Conservation (phyloP, 495 filamentous ascomycete genomes). For the Collariella sp. region DNA sequence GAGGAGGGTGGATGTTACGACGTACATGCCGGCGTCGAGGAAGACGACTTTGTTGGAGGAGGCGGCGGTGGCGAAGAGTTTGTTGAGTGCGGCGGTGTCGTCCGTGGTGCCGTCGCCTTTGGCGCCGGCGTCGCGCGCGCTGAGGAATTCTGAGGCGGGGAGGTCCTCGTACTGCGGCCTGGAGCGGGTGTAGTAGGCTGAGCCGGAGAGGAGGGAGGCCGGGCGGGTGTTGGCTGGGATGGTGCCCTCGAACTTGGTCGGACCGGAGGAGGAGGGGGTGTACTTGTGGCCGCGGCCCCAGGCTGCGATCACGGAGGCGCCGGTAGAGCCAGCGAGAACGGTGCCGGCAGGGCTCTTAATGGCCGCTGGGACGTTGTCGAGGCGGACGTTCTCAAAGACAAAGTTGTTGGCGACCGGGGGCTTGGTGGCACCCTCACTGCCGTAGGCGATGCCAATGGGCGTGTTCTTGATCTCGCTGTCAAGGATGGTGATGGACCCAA, state of each 20-base stretch:
- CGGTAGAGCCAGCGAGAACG: slow-evolving; percentile 49
- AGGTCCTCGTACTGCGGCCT: slow-evolving; percentile 60
- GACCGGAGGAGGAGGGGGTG: slow-evolving; percentile 36
- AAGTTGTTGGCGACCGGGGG: slow-evolving; percentile 43
- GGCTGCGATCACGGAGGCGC: slow-evolving; percentile 40
- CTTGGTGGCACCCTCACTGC: slow-evolving; percentile 38
- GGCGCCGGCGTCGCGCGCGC: slow-evolving; percentile 61
- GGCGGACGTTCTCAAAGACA: slow-evolving; percentile 56
- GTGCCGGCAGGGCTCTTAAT: slow-evolving; percentile 43
- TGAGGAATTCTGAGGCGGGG: slow-evolving; percentile 50
- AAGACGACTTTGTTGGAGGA: slow-evolving; percentile 57
- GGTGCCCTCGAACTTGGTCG: slow-evolving; percentile 26
- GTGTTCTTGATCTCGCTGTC: slow-evolving; percentile 71
- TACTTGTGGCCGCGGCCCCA: slow-evolving; percentile 38
- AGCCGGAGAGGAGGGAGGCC: slow-evolving; percentile 27
- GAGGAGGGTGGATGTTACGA: slow-evolving; percentile 66
- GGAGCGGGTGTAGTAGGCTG: slow-evolving; percentile 51
- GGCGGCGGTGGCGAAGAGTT: slow-evolving; percentile 49
- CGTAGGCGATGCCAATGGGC: slow-evolving; percentile 41
- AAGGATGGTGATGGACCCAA: slow-evolving; percentile 66
- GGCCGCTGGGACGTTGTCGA: slow-evolving; percentile 47
- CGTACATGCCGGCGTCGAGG: slow-evolving; percentile 79
- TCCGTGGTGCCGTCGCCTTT: slow-evolving; percentile 62
- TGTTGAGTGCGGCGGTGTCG: slow-evolving; percentile 60
- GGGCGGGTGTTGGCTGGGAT: slow-evolving; percentile 33